Percentiles rank a stretch among this genome's conserved stretches.
phyloP scores from a whole-genome alignment of 352 stramenopile species.

The Pythium aristosporum region DNA sequence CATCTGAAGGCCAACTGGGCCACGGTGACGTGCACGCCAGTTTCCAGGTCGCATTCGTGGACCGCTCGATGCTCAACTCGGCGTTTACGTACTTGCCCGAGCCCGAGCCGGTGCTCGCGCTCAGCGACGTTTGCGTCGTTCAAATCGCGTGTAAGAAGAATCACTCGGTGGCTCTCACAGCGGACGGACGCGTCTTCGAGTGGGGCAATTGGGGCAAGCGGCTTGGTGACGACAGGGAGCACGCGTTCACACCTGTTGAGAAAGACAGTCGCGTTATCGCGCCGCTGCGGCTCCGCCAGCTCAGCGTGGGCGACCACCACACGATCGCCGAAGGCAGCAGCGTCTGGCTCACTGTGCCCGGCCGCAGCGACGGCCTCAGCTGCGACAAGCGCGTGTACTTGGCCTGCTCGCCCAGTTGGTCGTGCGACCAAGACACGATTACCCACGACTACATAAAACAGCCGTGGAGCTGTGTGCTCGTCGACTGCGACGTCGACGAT shows the following conservation, averaged over 20 bases:
- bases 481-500: slow-evolving; percentile 58
- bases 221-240: slow-evolving; percentile 46
- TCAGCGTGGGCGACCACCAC: slow-evolving; percentile 57
- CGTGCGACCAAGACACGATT: slow-evolving; percentile 32
- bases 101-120: slow-evolving; percentile 54
- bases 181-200: slow-evolving; percentile 47
- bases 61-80: slow-evolving; percentile 62
- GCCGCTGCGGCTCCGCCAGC: slow-evolving; percentile 37
- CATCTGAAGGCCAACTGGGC: slow-evolving; percentile 67
- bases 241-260: slow-evolving; percentile 59
- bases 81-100: slow-evolving; percentile 66
- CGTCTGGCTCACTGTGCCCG: slow-evolving; percentile 50
- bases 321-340: slow-evolving; percentile 59
- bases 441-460: slow-evolving; percentile 7
- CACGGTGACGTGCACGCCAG: slow-evolving; percentile 51
- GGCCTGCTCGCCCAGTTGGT: slow-evolving; percentile 28
- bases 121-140: slow-evolving; percentile 40
- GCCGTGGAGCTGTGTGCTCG: slow-evolving; percentile 35
- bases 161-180: slow-evolving; percentile 49
- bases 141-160: slow-evolving; percentile 61
- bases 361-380: slow-evolving; percentile 10
- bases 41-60: slow-evolving; percentile 65
- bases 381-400: slow-evolving; percentile 21
- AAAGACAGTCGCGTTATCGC: slow-evolving; percentile 9
- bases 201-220: slow-evolving; percentile 75